Conservation (phyloP, 2,329 filamentous ascomycete species). For the Ceratocystis variospora region DNA sequence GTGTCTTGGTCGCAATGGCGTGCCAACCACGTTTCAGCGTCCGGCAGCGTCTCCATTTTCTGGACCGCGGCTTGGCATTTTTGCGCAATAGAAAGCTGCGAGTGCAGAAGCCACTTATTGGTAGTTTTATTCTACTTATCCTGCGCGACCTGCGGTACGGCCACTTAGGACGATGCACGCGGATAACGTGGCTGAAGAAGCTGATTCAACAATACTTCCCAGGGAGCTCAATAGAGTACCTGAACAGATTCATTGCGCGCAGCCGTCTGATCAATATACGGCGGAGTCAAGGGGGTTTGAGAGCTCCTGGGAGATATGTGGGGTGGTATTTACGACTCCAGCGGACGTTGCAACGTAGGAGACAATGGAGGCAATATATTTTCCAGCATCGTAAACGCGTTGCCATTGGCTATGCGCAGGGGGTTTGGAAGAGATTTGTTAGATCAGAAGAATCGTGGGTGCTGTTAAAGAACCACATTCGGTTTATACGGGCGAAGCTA, state of each 20-base stretch:
- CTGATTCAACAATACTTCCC: conserved; percentile 21
- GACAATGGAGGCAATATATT: not conserved
- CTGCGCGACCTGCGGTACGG: conserved; percentile 27
- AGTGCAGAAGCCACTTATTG: conserved; percentile 24
- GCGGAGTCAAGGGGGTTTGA: not conserved
- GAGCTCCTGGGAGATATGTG: not conserved
- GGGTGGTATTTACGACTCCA: not conserved
- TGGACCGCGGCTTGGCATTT: conserved; percentile 23
- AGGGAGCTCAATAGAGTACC: not conserved
- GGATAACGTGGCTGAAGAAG: conserved; percentile 25
- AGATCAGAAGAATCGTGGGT: conserved; percentile 10
- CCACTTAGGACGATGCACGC: conserved; percentile 24
- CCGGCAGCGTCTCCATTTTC: conserved; percentile 23
- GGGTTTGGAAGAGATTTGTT: conserved; percentile 9
- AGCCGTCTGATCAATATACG: not conserved
- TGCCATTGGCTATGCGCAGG: conserved; percentile 11
- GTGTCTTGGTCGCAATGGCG: conserved; percentile 5
- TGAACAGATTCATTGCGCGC: not conserved
- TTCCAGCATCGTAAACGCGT: conserved; percentile 3
- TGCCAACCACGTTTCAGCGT: conserved; percentile 22
- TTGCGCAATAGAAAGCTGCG: conserved; percentile 22
- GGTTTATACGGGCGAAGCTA: not conserved
- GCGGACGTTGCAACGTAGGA: not conserved
- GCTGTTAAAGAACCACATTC: conserved; percentile 16
- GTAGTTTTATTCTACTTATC: conserved; percentile 23